These are phyloP conservation scores for Ustilago lituana DNA, from an alignment of 1,284 basidiomycete genomes.

Conservation along the genomic window DNA sequence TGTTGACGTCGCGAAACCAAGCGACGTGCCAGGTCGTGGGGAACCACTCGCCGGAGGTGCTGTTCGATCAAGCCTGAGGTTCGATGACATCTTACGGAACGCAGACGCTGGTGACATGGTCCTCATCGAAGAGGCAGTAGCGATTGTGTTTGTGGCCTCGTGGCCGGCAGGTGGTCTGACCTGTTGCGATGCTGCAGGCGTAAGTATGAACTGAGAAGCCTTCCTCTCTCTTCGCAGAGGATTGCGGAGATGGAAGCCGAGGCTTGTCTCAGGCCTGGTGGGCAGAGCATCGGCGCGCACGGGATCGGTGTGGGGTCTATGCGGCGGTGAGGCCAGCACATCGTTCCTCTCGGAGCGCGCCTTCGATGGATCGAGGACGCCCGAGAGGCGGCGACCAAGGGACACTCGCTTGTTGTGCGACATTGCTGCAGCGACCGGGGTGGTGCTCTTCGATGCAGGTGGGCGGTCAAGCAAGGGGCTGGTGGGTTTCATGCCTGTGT, in stretches of 20 bases:
- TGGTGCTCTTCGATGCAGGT: conserved; percentile 7
- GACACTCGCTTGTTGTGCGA: conserved; percentile 7
- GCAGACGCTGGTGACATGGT: conserved; percentile 12
- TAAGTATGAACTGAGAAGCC: conserved; percentile 11
- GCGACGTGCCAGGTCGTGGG: conserved; percentile 24
- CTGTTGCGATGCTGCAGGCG: background rate
- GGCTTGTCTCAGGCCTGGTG: conserved; percentile 26
- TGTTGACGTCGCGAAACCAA: conserved; percentile 12
- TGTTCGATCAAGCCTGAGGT: conserved; percentile 13
- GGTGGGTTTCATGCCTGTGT: background rate
- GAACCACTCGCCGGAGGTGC: background rate
- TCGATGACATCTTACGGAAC: conserved; percentile 25
- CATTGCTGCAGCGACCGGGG: background rate
- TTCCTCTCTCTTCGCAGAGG: conserved; percentile 31
- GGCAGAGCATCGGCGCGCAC: conserved; percentile 3
- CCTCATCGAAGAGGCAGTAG: background rate
- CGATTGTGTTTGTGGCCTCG: background rate
- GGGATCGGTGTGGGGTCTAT: conserved; percentile 3
- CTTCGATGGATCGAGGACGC: conserved; percentile 16
- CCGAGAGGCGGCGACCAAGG: conserved; percentile 24
- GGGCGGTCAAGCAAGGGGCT: conserved; percentile 7
- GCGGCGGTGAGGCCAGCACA: conserved; percentile 7
- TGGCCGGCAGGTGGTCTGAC: background rate
- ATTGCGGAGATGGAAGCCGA: conserved; percentile 35
- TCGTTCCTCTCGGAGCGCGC: conserved; percentile 1